Percentiles rank a stretch among this genome's conserved stretches.
These are phyloP conservation scores for Penicillium sp. DNA, from an alignment of 2,329 filamentous ascomycete species.

Conservation along the genomic window DNA sequence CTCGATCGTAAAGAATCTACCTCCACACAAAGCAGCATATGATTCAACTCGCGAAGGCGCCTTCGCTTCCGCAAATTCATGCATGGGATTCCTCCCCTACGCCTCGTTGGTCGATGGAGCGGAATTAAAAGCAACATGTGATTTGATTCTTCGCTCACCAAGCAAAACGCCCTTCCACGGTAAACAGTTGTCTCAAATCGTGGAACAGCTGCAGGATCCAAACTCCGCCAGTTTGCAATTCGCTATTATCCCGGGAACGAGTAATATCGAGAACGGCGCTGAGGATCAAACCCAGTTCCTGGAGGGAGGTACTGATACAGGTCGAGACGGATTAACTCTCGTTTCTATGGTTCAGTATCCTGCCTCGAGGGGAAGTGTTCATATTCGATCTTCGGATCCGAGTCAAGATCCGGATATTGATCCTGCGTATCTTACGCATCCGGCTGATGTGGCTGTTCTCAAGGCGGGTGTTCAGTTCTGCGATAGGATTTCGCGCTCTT, in stretches of 20 bases:
- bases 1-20: constrained; percentile 5
- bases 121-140: background rate
- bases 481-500: constrained; percentile 1
- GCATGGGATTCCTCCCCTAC: background rate
- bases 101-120: background rate
- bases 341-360: constrained; percentile 17
- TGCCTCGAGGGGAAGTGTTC: constrained; percentile 20
- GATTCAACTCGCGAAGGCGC: constrained; percentile 2
- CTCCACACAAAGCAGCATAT: constrained; percentile 13
- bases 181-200: background rate
- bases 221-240: background rate
- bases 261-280: background rate
- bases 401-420: constrained; percentile 11
- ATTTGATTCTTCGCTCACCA: too few relatives aligned
- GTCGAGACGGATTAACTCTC: constrained; percentile 12
- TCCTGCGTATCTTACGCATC: constrained; percentile 13
- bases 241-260: background rate
- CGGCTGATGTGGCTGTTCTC: constrained; percentile 16
- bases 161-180: background rate
- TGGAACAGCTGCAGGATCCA: background rate
- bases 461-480: constrained; percentile 13
- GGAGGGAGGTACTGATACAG: background rate
- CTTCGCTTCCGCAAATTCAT: background rate
- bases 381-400: constrained; percentile 13
- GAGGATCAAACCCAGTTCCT: background rate